Evolutionary conservation across 2,329 filamentous ascomycete species (phyloP).

Genomic region (Thelonectria blattea): DNA sequence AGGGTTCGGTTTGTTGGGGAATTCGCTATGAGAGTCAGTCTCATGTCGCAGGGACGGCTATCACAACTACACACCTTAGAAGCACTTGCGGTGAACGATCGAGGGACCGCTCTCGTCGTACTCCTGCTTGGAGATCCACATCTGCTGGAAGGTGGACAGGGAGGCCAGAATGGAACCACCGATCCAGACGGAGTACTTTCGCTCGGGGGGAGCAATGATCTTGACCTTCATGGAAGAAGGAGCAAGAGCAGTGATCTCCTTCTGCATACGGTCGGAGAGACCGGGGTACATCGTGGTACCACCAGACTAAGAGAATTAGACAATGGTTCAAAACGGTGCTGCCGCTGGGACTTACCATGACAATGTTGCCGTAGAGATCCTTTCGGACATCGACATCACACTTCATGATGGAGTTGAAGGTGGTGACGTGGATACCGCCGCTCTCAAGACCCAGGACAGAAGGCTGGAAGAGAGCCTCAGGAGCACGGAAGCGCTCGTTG

Average conservation of each 20-base stretch:
- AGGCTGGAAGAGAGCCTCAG: constrained; percentile 99
- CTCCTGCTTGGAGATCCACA: constrained; percentile 99
- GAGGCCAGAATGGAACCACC: constrained; percentile 99
- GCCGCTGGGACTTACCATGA: constrained; percentile 80
- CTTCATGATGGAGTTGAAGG: constrained; percentile 99
- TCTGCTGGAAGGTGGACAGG: constrained; percentile 99
- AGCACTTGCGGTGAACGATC: constrained; percentile 99
- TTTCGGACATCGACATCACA: constrained; percentile 99
- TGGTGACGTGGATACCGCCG: constrained; percentile 99
- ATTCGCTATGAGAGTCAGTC: constrained; percentile 40
- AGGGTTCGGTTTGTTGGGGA: constrained; percentile 43
- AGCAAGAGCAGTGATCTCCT: constrained; percentile 99
- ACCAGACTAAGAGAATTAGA: constrained; percentile 76
- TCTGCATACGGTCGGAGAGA: constrained; percentile 99
- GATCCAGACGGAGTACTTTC: constrained; percentile 99
- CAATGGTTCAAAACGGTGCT: constrained; percentile 4
- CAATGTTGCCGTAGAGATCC: constrained; percentile 99
- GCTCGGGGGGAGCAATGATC: constrained; percentile 99
- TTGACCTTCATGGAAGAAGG: constrained; percentile 99
- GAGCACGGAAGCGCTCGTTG: constrained; percentile 99
- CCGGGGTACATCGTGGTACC: constrained; percentile 99
- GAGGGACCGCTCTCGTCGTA: constrained; percentile 99
- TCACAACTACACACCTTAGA: constrained; percentile 73
- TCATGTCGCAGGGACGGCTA: not conserved
- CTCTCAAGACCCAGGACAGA: constrained; percentile 97